These are phyloP conservation scores for Comarum palustre DNA, from an alignment of 306 rosid genomes.

Conservation along the genomic window DNA sequence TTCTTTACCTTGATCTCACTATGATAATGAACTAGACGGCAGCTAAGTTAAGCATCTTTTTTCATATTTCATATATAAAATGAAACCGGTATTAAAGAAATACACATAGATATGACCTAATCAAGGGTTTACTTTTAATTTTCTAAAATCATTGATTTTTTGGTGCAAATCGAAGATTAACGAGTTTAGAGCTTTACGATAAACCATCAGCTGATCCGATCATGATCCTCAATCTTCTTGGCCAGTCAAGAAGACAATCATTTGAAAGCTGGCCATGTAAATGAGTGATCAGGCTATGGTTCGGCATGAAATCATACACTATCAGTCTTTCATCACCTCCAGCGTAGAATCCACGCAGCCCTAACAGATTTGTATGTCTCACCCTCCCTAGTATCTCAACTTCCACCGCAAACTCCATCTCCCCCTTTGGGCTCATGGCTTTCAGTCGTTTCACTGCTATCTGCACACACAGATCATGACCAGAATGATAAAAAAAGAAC, in stretches of 20 bases:
- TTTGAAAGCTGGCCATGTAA: slow-evolving; percentile 72
- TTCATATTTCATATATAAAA: neutral
- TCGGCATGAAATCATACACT: slow-evolving; percentile 87
- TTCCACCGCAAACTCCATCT: slow-evolving; percentile 97
- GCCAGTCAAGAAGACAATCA: slow-evolving; percentile 63
- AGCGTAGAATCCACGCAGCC: slow-evolving; percentile 80
- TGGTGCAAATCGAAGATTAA: neutral
- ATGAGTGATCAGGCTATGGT: slow-evolving; percentile 78
- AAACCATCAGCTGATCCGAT: slow-evolving; percentile 86
- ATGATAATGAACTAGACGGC: neutral
- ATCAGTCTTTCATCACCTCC: slow-evolving; percentile 82
- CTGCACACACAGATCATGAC: slow-evolving; percentile 28
- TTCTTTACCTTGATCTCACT: neutral
- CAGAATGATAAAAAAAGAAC: neutral
- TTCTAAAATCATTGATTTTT: neutral
- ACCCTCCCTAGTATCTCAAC: slow-evolving; percentile 93
- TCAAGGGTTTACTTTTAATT: slow-evolving; percentile 4
- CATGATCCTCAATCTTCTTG: slow-evolving; percentile 56
- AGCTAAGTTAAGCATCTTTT: neutral
- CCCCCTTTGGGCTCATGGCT: slow-evolving; percentile 83
- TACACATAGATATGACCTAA: neutral
- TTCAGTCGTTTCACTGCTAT: slow-evolving; percentile 89
- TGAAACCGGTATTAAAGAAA: neutral
- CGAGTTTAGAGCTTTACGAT: slow-evolving; percentile 45
- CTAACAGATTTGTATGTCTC: slow-evolving; percentile 73